Evolutionary conservation across 768 basidiomycete species (phyloP).

Genomic region (Podaxis rugospora): DNA sequence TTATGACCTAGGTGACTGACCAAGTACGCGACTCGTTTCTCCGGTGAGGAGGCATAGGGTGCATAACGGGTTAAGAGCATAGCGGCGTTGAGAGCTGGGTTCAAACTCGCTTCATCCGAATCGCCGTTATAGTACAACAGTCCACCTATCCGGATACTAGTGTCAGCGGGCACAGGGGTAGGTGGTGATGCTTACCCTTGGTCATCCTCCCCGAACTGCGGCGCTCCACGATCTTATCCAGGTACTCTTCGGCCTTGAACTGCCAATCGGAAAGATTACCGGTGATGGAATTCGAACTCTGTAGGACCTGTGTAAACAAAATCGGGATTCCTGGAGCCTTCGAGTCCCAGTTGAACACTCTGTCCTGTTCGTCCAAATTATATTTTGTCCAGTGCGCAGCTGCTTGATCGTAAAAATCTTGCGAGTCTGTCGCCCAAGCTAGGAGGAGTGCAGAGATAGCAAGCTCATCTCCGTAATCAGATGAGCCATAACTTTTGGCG

Average conservation of each 20-base stretch:
- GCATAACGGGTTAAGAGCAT: constrained; percentile 80
- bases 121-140: constrained; percentile 80
- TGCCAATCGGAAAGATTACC: constrained; percentile 68
- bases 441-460: constrained; percentile 74
- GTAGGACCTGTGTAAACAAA: constrained; percentile 69
- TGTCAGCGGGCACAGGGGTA: not conserved
- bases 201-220: constrained; percentile 50
- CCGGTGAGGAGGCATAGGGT: constrained; percentile 58
- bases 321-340: constrained; percentile 75
- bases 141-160: constrained; percentile 47
- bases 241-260: constrained; percentile 63
- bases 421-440: constrained; percentile 62
- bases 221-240: constrained; percentile 61
- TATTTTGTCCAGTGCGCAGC: constrained; percentile 56
- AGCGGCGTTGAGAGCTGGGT: constrained; percentile 84
- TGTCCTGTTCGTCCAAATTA: constrained; percentile 43
- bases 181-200: constrained; percentile 38
- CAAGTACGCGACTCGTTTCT: constrained; percentile 55
- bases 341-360: constrained; percentile 87
- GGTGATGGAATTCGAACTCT: constrained; percentile 46
- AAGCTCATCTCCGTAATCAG: constrained; percentile 69
- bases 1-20: constrained; percentile 31
- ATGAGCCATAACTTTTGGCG: constrained; percentile 64
- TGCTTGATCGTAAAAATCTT: constrained; percentile 58
- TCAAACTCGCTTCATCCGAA: constrained; percentile 74